Evolutionary conservation across 108 stramenopile genomes (phyloP), one percentile per base, ranked within the genome.

Genomic region (Nitzschia sp.): DNA sequence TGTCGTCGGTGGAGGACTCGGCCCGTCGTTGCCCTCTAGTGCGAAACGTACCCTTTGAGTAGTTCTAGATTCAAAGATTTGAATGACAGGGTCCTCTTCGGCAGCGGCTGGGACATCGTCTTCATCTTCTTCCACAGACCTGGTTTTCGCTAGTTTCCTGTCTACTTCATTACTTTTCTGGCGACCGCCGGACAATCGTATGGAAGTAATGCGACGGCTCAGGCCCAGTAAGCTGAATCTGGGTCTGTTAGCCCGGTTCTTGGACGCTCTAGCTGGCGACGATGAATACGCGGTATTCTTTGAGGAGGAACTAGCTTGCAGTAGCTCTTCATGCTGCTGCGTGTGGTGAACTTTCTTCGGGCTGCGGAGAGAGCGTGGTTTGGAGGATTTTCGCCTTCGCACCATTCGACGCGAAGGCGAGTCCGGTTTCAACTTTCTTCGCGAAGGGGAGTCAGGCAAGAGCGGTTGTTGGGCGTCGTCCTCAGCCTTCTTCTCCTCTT

Each of bases 81-180:
- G 47, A 62, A 84, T 76, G 3, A 84, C 79, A 18, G 83, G 83
- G 59, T 84, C 83, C 18, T 66, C 70, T 56, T 82, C 77, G 18
- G 5, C 57, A 27, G 56, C 49, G 8, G 46, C 27, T 2, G 6
- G 48, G 27, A 65, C 79, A 25, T 64, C 69, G n/a, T 71, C 70
- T 28, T 78, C 66, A 1, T 73, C 59, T 0, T 59, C 58, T 13
- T 63, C 67, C 21, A 51, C 29, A 0, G 26, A 8, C 33, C 38
- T 28, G 11, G 36, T 45, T 15, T 17, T 15, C 2, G n/a, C 49
- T 1, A 1, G 24, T n/a, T 66, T 15, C 27, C 53, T 66, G 29
- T n/a, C 25, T 29, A 30, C 30, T 26, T 66, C 48, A 19, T 46
- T 42, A n/a, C n/a, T n/a, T n/a, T n/a, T n/a, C n/a, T n/a, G n/a